Conservation (phyloP, 176 grass and related monocot genomes). For the Alloteropsis semialata region DNA sequence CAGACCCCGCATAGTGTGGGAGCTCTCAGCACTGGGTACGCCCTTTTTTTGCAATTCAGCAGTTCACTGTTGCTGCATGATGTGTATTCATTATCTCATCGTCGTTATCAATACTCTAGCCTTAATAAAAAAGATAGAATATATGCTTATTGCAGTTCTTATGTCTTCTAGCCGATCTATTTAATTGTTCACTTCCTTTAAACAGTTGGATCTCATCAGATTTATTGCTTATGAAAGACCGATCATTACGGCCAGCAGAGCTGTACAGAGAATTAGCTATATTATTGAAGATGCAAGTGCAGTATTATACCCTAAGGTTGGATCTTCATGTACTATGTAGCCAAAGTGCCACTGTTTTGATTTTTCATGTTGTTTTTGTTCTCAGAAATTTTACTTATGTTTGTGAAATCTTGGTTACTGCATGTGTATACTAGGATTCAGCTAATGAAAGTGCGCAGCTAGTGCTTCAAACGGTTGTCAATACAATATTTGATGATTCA, state of each 20-base stretch:
- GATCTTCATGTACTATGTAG: neutral
- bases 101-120: neutral
- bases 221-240: neutral
- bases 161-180: neutral
- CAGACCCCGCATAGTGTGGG: no score
- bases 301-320: neutral
- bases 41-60: neutral
- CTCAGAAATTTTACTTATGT: neutral
- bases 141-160: neutral
- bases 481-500: neutral
- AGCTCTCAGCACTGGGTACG: no score
- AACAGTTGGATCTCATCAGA: constrained; percentile 6
- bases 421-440: neutral
- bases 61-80: neutral
- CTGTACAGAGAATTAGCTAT: neutral
- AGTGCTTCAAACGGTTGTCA: neutral
- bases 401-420: neutral
- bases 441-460: neutral
- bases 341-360: neutral
- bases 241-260: neutral
- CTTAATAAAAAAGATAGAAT: neutral
- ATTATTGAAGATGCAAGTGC: neutral
- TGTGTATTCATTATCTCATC: neutral
- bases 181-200: neutral
- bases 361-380: neutral